Evolutionary conservation across 805 yeast species (phyloP).

Genomic region (Kodamaea kakaduensis): DNA sequence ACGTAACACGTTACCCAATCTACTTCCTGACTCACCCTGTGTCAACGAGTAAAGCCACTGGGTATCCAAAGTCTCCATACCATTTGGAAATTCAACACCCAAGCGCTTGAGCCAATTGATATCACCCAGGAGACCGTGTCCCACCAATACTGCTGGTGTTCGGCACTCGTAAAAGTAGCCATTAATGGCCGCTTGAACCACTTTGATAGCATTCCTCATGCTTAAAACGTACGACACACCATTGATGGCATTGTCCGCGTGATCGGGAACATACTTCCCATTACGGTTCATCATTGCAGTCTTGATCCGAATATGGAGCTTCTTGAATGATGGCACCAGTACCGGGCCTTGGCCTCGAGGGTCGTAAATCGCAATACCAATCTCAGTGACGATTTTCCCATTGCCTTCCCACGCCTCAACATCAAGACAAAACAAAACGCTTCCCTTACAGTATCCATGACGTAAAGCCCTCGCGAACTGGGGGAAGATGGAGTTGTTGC

Average conservation of each 20-base stretch:
- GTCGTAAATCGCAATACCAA: conserved; percentile 55
- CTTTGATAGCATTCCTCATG: conserved; percentile 29
- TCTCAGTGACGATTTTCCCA: conserved; percentile 45
- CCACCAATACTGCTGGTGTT: conserved; percentile 43
- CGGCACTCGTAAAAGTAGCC: conserved; percentile 32
- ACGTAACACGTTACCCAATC: conserved; percentile 45
- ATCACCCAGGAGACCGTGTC: conserved; percentile 58
- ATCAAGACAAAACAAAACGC: conserved; percentile 44
- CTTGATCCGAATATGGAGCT: conserved; percentile 40
- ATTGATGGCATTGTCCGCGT: conserved; percentile 46
- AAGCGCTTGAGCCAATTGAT: conserved; percentile 44
- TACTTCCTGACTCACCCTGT: conserved; percentile 39
- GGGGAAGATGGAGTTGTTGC: conserved; percentile 1
- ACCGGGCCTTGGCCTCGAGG: conserved; percentile 43
- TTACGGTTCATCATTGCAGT: conserved; percentile 44
- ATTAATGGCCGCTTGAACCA: conserved; percentile 42
- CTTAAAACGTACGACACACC: conserved; percentile 46
- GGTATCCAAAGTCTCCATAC: conserved; percentile 43
- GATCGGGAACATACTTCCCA: conserved; percentile 53
- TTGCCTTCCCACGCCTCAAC: conserved; percentile 54
- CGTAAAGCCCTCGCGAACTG: conserved; percentile 16
- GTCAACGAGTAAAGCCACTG: conserved; percentile 38
- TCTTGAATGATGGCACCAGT: conserved; percentile 37
- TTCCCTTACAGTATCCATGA: conserved; percentile 17
- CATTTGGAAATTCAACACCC: conserved; percentile 45